These are phyloP conservation scores for Purpureocillium lavendulum DNA, from an alignment of 2,329 filamentous ascomycete species.

Conservation along the genomic window DNA sequence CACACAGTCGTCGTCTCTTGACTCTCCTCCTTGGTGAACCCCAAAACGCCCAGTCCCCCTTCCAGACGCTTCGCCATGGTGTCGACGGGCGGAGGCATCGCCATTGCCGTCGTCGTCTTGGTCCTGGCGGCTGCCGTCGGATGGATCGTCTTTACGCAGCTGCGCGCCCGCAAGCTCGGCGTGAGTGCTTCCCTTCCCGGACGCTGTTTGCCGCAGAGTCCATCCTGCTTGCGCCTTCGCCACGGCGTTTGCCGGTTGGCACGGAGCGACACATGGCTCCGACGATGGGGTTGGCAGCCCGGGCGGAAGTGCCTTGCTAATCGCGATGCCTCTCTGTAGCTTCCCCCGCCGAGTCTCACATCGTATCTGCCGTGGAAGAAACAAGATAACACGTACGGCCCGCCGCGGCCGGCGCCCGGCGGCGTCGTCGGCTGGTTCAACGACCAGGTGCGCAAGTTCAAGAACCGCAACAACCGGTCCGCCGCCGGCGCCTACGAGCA, in stretches of 20 bases:
- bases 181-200: conserved; percentile 31
- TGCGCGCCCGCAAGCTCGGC: conserved; percentile 65
- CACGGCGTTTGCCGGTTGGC: too few species aligned
- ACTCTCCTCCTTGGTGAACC: too few species aligned
- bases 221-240: too few species aligned
- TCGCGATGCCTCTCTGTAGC: conserved; percentile 26
- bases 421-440: conserved; percentile 68
- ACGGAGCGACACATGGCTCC: too few species aligned
- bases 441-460: conserved; percentile 54
- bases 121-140: conserved; percentile 46
- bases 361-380: conserved; percentile 66
- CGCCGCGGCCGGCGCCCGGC: conserved; percentile 46
- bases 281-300: too few species aligned
- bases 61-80: conserved; percentile 35
- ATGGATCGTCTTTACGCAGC: conserved; percentile 65
- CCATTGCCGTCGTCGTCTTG: conserved; percentile 63
- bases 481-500: conserved; percentile 68
- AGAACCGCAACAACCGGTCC: conserved; percentile 56
- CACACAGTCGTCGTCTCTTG: too few species aligned
- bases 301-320: neutral
- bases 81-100: conserved; percentile 55
- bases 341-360: conserved; percentile 59
- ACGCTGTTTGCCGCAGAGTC: too few species aligned
- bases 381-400: conserved; percentile 36
- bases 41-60: too few species aligned